Evolutionary conservation across 2,329 filamentous ascomycete genomes (phyloP), one percentile per base, ranked within the genome.

Genomic region (Alternaria novae-zelandiae): DNA sequence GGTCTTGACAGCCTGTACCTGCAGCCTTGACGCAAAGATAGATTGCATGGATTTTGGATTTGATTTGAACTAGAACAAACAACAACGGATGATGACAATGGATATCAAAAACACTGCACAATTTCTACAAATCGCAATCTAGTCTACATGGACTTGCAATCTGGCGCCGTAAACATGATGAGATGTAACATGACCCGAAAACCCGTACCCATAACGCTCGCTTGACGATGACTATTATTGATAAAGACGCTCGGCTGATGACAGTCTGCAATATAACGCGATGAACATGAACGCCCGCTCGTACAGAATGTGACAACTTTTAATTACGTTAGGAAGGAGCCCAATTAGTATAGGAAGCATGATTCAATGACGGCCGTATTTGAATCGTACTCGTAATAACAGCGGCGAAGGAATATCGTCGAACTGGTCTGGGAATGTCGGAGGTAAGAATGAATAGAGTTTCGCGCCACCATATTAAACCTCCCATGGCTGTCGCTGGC

Each of bases 401-500:
- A n/a, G 25, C 36, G 46, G 17, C 25, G 32, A 54, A 36, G 17
- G 4, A 25, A 10, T 23, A 2, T 6, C 11, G 13, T 28, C 21
- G 32, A 45, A 10, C 10, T 50, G 5, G 49, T 15, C 20, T 12
- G 13, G 10, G 17, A 47, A n/a, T n/a, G 10, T 23, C 30, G 20
- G 17, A 53, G 13, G 23, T 15, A 12, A 41, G 21, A 6, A 23
- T n/a, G 4, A 15, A 1, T 32, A 2, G 13, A 21, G 13, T 4
- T 25, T 15, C 28, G 13, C 30, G 2, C 10, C 28, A 6, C 7
- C 13, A 2, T n/a, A 17, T 59, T 46, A 70, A 12, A 44, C 54
- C 44, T 68, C 67, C 63, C 67, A 70, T 28, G 65, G 53, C 26
- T 66, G 69, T 20, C 71, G 59, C 9, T 54, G 62, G 15, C 63